phyloP scores from a whole-genome alignment of 2,329 filamentous ascomycete species.

The Colletotrichum aenigma region DNA sequence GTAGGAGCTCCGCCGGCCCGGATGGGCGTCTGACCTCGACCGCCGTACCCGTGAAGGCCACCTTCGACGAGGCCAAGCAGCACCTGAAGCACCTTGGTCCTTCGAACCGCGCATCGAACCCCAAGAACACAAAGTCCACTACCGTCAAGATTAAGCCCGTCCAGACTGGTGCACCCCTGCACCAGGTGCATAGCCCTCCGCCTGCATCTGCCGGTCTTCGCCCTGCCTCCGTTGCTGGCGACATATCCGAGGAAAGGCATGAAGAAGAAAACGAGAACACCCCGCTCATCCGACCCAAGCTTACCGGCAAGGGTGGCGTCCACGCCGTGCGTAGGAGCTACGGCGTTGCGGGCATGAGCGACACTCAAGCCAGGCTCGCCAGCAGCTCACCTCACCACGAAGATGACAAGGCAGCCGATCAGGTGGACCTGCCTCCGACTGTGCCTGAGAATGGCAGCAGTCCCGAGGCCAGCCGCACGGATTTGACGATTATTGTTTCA shows the following conservation, averaged over 20 bases:
- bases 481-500: conserved; percentile 12
- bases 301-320: conserved; percentile 27
- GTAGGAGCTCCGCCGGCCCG: conserved; percentile 58
- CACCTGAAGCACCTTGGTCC: conserved; percentile 70
- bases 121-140: conserved; percentile 64
- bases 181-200: conserved; percentile 9
- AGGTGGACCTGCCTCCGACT: conserved; percentile 2
- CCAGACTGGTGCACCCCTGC: conserved; percentile 42
- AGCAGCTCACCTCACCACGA: neutral
- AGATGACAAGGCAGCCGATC: neutral
- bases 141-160: conserved; percentile 74
- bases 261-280: conserved; percentile 14
- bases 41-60: conserved; percentile 61
- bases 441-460: neutral
- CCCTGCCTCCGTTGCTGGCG: conserved; percentile 24
- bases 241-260: neutral
- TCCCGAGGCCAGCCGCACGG: neutral
- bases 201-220: conserved; percentile 21
- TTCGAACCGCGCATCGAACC: conserved; percentile 69
- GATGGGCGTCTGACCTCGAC: conserved; percentile 55
- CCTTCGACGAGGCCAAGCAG: conserved; percentile 65
- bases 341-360: conserved; percentile 18
- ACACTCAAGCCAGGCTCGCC: conserved; percentile 17
- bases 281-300: conserved; percentile 19
- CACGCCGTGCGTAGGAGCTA: conserved; percentile 22